Percentiles rank a stretch among this genome's conserved stretches.
phyloP scores from a whole-genome alignment of 2,329 filamentous ascomycete genomes.

The Neofusicoccum umdonicola region DNA sequence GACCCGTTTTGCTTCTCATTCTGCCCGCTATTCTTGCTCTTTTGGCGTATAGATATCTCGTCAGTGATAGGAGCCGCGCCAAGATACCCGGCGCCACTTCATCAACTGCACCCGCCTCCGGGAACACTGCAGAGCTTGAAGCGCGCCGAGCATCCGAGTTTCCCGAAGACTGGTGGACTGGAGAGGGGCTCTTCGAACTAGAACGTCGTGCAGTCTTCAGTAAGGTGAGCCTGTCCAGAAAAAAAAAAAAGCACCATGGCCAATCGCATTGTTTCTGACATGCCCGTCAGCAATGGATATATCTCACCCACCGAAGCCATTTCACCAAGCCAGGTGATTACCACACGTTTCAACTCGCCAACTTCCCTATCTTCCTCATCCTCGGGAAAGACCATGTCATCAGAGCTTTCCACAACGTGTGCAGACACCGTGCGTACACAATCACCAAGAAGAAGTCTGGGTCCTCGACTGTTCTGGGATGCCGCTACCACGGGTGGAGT shows the following conservation, averaged over 20 bases:
- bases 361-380: conserved; percentile 42
- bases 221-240: conserved; percentile 33
- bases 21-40: background rate
- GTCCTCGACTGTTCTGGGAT: conserved; percentile 40
- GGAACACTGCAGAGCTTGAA: conserved; percentile 31
- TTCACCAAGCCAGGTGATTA: conserved; percentile 39
- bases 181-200: conserved; percentile 45
- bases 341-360: conserved; percentile 34
- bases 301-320: conserved; percentile 35
- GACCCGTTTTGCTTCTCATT: background rate
- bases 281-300: conserved; percentile 35
- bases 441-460: conserved; percentile 39
- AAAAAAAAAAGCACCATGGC: background rate
- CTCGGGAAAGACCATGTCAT: conserved; percentile 34
- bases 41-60: background rate
- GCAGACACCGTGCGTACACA: conserved; percentile 46
- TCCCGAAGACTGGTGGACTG: conserved; percentile 41
- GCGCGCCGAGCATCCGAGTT: conserved; percentile 30
- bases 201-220: conserved; percentile 52
- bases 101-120: background rate
- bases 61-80: background rate
- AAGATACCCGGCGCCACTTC: background rate
- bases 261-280: conserved; percentile 9
- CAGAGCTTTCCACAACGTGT: conserved; percentile 46
- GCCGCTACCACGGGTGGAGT: conserved; percentile 49